Evolutionary conservation across 164 flowering plant species (phyloP), one percentile per base, ranked within the genome.

Genomic region (Echeveria elegans): DNA sequence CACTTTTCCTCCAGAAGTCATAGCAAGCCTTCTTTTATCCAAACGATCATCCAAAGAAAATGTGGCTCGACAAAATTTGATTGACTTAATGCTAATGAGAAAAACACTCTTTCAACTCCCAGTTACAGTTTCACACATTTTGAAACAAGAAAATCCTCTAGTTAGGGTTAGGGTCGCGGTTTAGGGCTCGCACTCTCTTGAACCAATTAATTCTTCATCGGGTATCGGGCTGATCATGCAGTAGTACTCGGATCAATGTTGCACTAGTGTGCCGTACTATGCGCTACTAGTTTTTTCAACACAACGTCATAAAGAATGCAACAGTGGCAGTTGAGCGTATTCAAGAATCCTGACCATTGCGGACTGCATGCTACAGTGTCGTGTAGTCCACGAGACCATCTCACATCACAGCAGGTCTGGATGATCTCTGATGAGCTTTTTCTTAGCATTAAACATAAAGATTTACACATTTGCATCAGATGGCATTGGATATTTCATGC

Each of bases 301-400:
- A 52, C 10, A 52, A 52, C n/a, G 28, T 52, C 58, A 52, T 52
- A 52, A 52, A 52, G 28, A 21, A 52, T 23, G 12, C 58, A 52
- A 10, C 58, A 52, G 58, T 52, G 58, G 28, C 29, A 52, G 58
- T 52, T 52, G 58, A 23, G 58, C 26, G 58, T 52, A 52, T 52
- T 52, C 15, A 52, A 52, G 28, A 52, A 1, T 10, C 26, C 29
- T 52, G n/a, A n/a, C n/a, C n/a, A n/a, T n/a, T n/a, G n/a, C n/a
- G 24, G 58, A 52, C 58, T 52, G 29, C 26, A n/a, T n/a, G n/a
- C n/a, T 21, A 14, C 58, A 52, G 28, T 21, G 58, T 8, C n/a
- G n/a, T 18, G 24, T 52, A 52, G 11, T 52, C 58, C 28, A 52
- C n/a, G n/a, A n/a, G n/a, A n/a, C n/a, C n/a, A n/a, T n/a, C n/a